Evolutionary conservation across 768 basidiomycete genomes (phyloP), one percentile per base, ranked within the genome.

Genomic region (Amanita subjunquillea): DNA sequence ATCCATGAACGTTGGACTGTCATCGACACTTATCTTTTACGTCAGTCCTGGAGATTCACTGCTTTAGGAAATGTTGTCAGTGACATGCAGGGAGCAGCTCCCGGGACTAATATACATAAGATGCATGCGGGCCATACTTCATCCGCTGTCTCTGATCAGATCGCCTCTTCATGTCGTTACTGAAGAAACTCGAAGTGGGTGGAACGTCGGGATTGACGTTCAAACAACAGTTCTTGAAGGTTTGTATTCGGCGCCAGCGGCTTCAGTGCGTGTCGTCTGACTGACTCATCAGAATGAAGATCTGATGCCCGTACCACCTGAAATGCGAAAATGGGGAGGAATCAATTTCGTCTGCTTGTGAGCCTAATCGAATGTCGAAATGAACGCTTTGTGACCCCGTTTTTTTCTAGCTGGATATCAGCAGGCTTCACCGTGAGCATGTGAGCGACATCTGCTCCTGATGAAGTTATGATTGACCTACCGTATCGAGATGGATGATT

Each of bases 391-490:
- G 23, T 47, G 45, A 54, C 27, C 54, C 50, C 48, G 17, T 17
- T 17, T 17, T 17, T 41, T 54, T 20, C 46, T 34, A 85, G 83
- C 69, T 89, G 85, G 87, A 76, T 89, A 40, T 85, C 84, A 36
- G 87, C 89, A 67, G 79, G 77, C 59, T 89, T 87, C 72, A 87
- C 85, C 59, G 75, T 86, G 62, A 84, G 83, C 64, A 85, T 82
- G 82, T 83, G 65, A 61, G 80, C 69, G 41, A 25, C 23, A 3
- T 3, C 3, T 37, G 3, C 17, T 23, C 17, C 6, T 12, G 9
- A 32, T 5, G 12, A 20, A 23, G 6, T 17, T 27, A 34, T 48
- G 12, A 12, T 48, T 10, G n/a, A 13, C 30, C 0, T 48, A 6
- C n/a, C 27, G 15, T 34, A 23, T 8, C 7, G 48, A 85, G 82